These are phyloP conservation scores for Ophiorrhiza pumila DNA, from an alignment of 257 asterid genomes.

Conservation along the genomic window DNA sequence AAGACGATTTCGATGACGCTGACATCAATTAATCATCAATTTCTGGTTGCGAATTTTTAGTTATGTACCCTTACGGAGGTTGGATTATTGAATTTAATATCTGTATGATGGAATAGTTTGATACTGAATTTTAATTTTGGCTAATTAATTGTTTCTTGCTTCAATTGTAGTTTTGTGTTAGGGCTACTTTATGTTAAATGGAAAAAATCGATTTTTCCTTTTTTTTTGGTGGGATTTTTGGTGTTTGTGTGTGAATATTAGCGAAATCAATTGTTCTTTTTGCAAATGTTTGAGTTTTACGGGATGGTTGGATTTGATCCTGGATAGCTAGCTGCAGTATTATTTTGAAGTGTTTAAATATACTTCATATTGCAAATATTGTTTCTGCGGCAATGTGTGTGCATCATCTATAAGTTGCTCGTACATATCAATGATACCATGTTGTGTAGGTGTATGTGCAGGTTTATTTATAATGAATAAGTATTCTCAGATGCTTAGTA, in stretches of 20 bases:
- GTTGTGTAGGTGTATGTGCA: too few species aligned
- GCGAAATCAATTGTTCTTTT: neutral
- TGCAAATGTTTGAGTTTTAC: neutral
- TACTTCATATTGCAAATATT: neutral
- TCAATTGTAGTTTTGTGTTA: neutral
- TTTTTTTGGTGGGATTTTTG: too few species aligned
- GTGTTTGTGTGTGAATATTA: too few species aligned
- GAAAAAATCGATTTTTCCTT: too few species aligned
- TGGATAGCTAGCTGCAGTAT: neutral
- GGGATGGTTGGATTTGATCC: neutral
- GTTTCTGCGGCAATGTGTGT: neutral
- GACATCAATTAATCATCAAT: slow-evolving; percentile 29
- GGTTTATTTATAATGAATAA: too few species aligned
- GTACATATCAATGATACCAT: too few species aligned
- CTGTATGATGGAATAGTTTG: neutral
- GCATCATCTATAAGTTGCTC: neutral
- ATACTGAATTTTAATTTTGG: neutral
- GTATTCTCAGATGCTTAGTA: neutral
- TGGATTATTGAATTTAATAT: neutral
- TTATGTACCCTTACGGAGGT: neutral
- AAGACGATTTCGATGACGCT: slow-evolving; percentile 46
- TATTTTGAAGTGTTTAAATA: neutral
- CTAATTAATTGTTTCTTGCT: neutral
- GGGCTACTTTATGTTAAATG: neutral
- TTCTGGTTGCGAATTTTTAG: neutral